Evolutionary conservation across 345 rosid species (phyloP).

Genomic region (Clarkia xantiana): DNA sequence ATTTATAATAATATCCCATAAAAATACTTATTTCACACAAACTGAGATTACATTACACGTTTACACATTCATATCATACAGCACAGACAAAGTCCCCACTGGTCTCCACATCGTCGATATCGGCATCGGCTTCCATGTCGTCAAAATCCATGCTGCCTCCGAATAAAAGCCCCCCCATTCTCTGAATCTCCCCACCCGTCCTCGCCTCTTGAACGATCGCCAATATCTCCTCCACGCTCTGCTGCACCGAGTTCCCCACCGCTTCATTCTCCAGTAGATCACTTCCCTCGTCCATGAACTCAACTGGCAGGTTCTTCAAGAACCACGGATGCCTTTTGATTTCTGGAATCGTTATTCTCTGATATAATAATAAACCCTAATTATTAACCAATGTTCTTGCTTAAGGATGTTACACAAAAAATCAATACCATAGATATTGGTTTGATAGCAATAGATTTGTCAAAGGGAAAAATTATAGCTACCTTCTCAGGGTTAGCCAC

Average conservation of each 20-base stretch:
- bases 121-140: slow-evolving; percentile 51
- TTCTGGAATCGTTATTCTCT: slow-evolving; percentile 64
- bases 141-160: slow-evolving; percentile 67
- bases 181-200: slow-evolving; percentile 24
- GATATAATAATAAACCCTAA: not conserved
- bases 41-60: not conserved
- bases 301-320: slow-evolving; percentile 33
- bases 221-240: slow-evolving; percentile 52
- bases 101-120: slow-evolving; percentile 39
- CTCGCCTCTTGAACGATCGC: slow-evolving; percentile 65
- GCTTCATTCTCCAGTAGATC: slow-evolving; percentile 12
- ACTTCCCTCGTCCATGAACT: slow-evolving; percentile 28
- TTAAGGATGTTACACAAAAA: not conserved
- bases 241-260: slow-evolving; percentile 35
- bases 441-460: not conserved
- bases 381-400: not conserved
- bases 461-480: not conserved
- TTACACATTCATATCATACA: slow-evolving; percentile 15
- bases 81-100: slow-evolving; percentile 86
- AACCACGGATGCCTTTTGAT: slow-evolving; percentile 59
- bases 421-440: not conserved
- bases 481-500: slow-evolving; percentile 79
- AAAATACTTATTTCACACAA: too few species aligned
- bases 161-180: slow-evolving; percentile 22
- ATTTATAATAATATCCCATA: too few species aligned